Evolutionary conservation across 257 asterid genomes (phyloP), one percentile per base, ranked within the genome.

Genomic region (Capsicum rhomboideum): DNA sequence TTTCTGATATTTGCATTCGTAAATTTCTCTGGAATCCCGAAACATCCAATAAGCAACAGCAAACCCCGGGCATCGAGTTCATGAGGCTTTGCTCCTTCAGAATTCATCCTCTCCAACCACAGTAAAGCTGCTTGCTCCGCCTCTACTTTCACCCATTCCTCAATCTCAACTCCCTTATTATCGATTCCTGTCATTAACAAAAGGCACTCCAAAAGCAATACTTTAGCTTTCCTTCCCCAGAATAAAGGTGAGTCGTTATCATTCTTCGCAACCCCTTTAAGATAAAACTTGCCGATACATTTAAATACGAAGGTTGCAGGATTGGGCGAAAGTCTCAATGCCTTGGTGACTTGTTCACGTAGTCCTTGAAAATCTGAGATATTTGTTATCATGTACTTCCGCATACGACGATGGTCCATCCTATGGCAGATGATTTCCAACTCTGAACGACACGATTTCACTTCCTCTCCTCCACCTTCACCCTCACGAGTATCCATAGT

Each of bases 41-140:
- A 96, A 83, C 97, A 91, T 49, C 92, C 92, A 59, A 96, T 84
- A 69, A 96, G 88, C 87, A 92, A 67, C 79, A 96, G 83, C 89
- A 96, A 89, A 54, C 99, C 99, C 4, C 97, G 91, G 1, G 97
- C 97, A 88, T 96, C 99, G 17, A 89, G 89, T 90, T 90, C 85
- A 78, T 83, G 63, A 77, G 97, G 92, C 83, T 75, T 86, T 21
- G 83, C 97, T 74, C 98, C 96, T 89, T 95, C 99, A 56, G 34
- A 26, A 58, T 91, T 34, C 90, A 96, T 53, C 83, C 98, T 90
- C 90, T 91, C 93, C 88, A 89, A 90, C 98, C 99, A 96, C 28
- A 90, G 86, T 79, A 90, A 34, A 26, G 97, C 96, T 0, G 93
- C 91, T 6, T 54, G 66, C 78, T 87, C 91, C 0, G 99, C 91